phyloP scores from a whole-genome alignment of 73 alveolate species.

The Tetrahymena elliotti region DNA sequence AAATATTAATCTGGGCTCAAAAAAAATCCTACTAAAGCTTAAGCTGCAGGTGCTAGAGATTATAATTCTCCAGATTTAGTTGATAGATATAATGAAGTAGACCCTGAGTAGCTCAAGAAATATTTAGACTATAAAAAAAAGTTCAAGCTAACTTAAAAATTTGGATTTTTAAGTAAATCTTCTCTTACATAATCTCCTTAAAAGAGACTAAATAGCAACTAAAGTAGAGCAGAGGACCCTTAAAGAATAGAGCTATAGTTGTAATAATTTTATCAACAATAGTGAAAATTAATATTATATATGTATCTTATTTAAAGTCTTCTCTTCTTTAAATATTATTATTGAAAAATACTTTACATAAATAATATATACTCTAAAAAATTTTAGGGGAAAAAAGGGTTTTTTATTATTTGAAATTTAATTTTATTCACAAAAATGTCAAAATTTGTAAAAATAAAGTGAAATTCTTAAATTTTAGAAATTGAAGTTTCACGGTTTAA shows the following conservation, averaged over 20 bases:
- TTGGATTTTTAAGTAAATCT: neutral
- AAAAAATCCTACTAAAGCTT: neutral
- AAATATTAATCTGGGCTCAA: neutral
- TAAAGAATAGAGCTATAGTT: neutral
- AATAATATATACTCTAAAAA: too few relatives aligned
- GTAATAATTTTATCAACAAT: neutral
- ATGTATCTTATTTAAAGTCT: too few relatives aligned
- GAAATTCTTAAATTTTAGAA: too few relatives aligned
- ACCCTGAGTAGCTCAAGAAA: neutral
- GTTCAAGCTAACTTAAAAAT: neutral
- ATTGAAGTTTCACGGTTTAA: too few relatives aligned
- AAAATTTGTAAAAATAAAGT: too few relatives aligned
- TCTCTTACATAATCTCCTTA: neutral
- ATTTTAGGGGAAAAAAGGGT: too few relatives aligned
- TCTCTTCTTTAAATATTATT: too few relatives aligned
- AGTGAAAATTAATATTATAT: neutral
- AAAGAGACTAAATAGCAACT: neutral
- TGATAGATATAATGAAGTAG: neutral
- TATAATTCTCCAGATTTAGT: neutral
- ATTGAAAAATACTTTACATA: too few relatives aligned
- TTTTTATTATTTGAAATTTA: too few relatives aligned
- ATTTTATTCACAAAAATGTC: too few relatives aligned
- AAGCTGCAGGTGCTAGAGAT: neutral
- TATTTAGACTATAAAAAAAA: neutral
- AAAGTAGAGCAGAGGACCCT: neutral